Evolutionary conservation across 345 rosid genomes (phyloP).

Genomic region (Pistacia integerrima): DNA sequence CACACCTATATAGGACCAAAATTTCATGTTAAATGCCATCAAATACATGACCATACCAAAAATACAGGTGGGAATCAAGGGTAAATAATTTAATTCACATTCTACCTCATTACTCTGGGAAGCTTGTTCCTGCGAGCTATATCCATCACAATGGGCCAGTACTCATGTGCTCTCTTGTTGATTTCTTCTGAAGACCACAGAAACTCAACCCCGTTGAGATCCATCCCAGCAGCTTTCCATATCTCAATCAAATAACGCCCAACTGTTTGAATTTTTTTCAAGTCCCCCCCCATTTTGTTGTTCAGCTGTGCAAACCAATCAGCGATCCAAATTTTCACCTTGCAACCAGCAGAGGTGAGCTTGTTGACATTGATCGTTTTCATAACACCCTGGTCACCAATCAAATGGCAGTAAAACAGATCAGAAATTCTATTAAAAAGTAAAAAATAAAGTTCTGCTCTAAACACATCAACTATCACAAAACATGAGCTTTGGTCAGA

Average conservation of each 20-base stretch:
- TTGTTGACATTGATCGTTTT: slow-evolving; percentile 82
- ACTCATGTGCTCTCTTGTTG: slow-evolving; percentile 60
- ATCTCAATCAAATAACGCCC: slow-evolving; percentile 76
- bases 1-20: slow-evolving; percentile 56
- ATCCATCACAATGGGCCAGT: slow-evolving; percentile 97
- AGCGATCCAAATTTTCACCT: slow-evolving; percentile 88
- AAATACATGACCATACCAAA: neutral
- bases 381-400: slow-evolving; percentile 68
- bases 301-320: slow-evolving; percentile 98
- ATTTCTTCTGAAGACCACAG: slow-evolving; percentile 92
- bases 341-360: slow-evolving; percentile 82
- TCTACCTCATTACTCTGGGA: slow-evolving; percentile 68
- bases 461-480: neutral
- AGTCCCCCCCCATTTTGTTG: slow-evolving; percentile 87
- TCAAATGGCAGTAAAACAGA: neutral
- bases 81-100: neutral
- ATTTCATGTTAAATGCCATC: neutral
- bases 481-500: neutral
- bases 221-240: slow-evolving; percentile 86
- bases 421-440: neutral
- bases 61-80: neutral
- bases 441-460: too few relatives aligned
- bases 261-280: slow-evolving; percentile 71
- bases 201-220: slow-evolving; percentile 59
- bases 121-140: slow-evolving; percentile 85